A percentile compares a stretch with the other conserved stretches of the same genome.
Evolutionary conservation across 2,329 filamentous ascomycete genomes (phyloP).

Genomic region (Colletotrichum tropicale): DNA sequence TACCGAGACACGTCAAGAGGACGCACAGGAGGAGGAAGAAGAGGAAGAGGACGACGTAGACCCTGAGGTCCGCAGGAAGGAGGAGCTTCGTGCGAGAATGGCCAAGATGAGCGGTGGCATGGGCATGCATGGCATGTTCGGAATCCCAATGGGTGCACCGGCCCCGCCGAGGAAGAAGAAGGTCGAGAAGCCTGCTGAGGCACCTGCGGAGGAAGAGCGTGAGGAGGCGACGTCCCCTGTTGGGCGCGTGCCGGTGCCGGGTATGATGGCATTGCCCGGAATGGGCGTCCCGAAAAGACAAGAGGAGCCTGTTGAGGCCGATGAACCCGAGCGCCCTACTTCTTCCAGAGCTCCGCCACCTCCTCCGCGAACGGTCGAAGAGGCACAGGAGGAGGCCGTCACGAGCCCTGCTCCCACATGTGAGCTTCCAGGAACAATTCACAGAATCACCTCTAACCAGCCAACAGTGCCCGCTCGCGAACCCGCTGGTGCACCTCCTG

Average conservation of each 20-base stretch:
- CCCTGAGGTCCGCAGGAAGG: constrained; percentile 81
- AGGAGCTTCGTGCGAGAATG: constrained; percentile 93
- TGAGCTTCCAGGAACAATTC: constrained; percentile 17
- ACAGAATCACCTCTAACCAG: constrained; percentile 32
- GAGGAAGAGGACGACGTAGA: constrained; percentile 84
- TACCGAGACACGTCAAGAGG: constrained; percentile 33
- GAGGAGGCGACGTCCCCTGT: constrained; percentile 49
- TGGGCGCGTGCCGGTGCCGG: constrained; percentile 55
- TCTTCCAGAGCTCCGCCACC: constrained; percentile 44
- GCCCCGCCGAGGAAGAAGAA: constrained; percentile 63
- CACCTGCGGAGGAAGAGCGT: constrained; percentile 38
- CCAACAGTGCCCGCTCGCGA: constrained; percentile 37
- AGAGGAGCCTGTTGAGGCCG: constrained; percentile 49
- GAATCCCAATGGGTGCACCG: constrained; percentile 65
- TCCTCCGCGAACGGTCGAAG: constrained; percentile 53
- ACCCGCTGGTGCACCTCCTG: constrained; percentile 42
- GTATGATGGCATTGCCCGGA: constrained; percentile 72
- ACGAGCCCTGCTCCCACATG: constrained; percentile 3
- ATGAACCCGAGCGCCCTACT: constrained; percentile 49
- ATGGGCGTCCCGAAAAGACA: constrained; percentile 64
- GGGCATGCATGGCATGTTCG: constrained; percentile 96
- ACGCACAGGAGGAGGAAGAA: constrained; percentile 59
- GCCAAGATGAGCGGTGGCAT: constrained; percentile 98
- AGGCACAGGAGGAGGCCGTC: constrained; percentile 38
- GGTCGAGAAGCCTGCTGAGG: constrained; percentile 41